Conservation (phyloP, 208 protist genomes). For the Naegleria lovaniensis region DNA sequence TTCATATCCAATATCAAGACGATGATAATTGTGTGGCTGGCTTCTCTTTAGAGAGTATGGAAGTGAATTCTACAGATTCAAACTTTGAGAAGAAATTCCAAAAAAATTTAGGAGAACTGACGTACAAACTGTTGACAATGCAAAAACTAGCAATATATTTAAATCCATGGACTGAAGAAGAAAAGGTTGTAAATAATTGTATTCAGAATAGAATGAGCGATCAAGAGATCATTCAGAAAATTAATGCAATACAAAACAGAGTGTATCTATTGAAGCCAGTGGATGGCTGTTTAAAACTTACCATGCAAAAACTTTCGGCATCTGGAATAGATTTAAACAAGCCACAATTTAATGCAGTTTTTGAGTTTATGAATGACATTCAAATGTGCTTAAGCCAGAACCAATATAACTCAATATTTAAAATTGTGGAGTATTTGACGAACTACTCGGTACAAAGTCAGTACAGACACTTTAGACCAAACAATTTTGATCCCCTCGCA, state of each 20-base stretch:
- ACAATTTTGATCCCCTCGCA: background rate
- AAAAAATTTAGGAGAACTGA: slow-evolving; percentile 1
- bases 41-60: background rate
- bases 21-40: background rate
- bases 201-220: background rate
- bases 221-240: background rate
- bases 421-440: slow-evolving; percentile 1
- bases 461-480: background rate
- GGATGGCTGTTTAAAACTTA: background rate
- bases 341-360: slow-evolving; percentile 9
- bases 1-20: slow-evolving; percentile 22
- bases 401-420: background rate
- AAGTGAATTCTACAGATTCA: slow-evolving; percentile 4
- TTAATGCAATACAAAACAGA: background rate
- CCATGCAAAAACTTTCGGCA: slow-evolving; percentile 1
- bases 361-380: background rate
- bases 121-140: background rate
- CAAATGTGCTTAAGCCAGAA: background rate
- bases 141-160: background rate
- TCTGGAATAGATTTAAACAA: background rate
- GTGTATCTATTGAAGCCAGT: slow-evolving; percentile 2
- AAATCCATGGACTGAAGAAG: background rate
- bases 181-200: background rate
- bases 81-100: background rate
- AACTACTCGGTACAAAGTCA: background rate